phyloP scores from a whole-genome alignment of 805 yeast genomes.

The Wickerhamiella parazyma region DNA sequence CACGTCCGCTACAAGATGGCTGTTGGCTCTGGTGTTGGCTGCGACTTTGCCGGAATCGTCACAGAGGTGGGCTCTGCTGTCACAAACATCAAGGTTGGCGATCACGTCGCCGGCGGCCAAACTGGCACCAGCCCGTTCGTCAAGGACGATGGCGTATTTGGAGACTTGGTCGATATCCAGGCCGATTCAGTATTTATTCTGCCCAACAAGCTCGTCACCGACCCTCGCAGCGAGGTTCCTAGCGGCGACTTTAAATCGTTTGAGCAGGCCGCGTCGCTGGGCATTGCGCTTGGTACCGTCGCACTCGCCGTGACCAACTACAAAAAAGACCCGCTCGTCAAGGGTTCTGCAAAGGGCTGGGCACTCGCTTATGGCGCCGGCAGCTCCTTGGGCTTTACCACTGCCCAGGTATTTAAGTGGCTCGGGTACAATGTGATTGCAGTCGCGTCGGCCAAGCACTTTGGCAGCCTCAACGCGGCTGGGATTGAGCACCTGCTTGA shows the following conservation, averaged over 20 bases:
- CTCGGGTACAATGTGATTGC: conserved; percentile 35
- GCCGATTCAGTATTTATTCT: conserved; percentile 26
- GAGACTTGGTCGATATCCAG: conserved; percentile 36
- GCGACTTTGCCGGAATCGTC: conserved; percentile 48
- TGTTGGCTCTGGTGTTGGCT: conserved; percentile 40
- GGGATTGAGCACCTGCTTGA: conserved; percentile 44
- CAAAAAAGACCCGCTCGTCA: conserved; percentile 22
- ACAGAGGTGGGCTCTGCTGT: conserved; percentile 37
- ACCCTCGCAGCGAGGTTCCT: conserved; percentile 22
- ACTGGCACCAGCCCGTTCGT: conserved; percentile 36
- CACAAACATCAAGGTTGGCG: conserved; percentile 35
- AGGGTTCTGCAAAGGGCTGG: conserved; percentile 16
- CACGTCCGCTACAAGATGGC: conserved; percentile 33
- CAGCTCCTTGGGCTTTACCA: conserved; percentile 43
- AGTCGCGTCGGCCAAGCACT: conserved; percentile 38
- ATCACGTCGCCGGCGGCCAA: conserved; percentile 39
- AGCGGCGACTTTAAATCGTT: conserved; percentile 33
- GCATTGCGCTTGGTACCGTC: conserved; percentile 41
- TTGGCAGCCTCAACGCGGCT: conserved; percentile 28
- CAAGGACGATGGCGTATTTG: conserved; percentile 43
- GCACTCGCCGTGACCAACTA: conserved; percentile 29
- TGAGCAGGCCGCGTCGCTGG: conserved; percentile 53
- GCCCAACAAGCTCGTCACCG: conserved; percentile 16
- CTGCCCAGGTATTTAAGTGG: conserved; percentile 46
- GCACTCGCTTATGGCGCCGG: conserved; percentile 35